Evolutionary conservation across 2,329 filamentous ascomycete species (phyloP).

Genomic region (Calonectria pteridis): DNA sequence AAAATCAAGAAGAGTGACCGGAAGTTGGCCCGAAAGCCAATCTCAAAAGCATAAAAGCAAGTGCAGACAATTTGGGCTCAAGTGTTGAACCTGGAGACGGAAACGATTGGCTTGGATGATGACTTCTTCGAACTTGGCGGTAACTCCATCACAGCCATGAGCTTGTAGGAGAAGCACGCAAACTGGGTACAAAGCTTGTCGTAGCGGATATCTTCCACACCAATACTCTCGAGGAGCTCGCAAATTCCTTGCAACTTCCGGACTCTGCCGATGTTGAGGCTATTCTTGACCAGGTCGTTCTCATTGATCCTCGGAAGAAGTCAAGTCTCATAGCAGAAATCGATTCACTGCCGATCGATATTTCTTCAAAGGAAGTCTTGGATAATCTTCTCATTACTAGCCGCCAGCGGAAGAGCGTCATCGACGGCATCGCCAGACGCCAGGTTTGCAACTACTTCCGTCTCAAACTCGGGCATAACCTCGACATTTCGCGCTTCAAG

Average conservation of each 20-base stretch:
- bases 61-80: conserved; percentile 27
- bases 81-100: conserved; percentile 23
- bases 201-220: conserved; percentile 27
- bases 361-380: conserved; percentile 7
- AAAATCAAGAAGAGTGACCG: background rate
- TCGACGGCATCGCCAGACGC: background rate
- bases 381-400: conserved; percentile 32
- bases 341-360: conserved; percentile 5
- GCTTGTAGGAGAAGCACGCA: conserved; percentile 32
- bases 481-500: conserved; percentile 34
- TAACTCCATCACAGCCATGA: conserved; percentile 43
- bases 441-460: conserved; percentile 40
- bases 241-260: no score
- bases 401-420: conserved; percentile 28
- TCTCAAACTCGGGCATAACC: conserved; percentile 30
- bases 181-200: conserved; percentile 12
- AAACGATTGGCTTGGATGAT: conserved; percentile 46
- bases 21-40: background rate
- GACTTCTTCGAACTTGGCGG: conserved; percentile 46
- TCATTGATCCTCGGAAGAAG: conserved; percentile 25
- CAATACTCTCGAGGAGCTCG: background rate
- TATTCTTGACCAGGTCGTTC: background rate
- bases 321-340: conserved; percentile 11
- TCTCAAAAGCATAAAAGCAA: background rate
- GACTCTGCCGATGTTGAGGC: conserved; percentile 53